A percentile compares a stretch with the other conserved stretches of the same genome.
Evolutionary conservation across 2,329 filamentous ascomycete species (phyloP).

Genomic region (Tolypocladium cylindrosporum): DNA sequence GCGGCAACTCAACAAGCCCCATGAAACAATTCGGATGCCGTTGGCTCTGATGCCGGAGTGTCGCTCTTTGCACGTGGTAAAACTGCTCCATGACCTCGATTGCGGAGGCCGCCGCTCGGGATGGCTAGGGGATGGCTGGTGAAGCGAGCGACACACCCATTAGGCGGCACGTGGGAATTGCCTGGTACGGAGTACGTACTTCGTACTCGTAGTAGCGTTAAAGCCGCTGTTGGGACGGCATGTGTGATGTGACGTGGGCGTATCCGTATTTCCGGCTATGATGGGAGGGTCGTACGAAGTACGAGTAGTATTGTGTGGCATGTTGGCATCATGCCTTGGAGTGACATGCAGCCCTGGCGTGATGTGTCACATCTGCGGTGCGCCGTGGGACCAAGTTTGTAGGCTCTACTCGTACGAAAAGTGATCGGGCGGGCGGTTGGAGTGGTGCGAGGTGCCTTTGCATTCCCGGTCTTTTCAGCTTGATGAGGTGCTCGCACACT

Average conservation of each 20-base stretch:
- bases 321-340: neutral
- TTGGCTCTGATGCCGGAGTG: no score
- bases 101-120: no score
- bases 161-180: neutral
- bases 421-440: neutral
- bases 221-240: neutral
- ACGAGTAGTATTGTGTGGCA: neutral
- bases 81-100: no score
- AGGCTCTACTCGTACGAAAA: neutral
- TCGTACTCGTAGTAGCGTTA: no score
- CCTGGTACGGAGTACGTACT: neutral
- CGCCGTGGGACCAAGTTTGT: neutral
- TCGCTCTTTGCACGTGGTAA: no score
- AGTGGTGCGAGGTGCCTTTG: neutral
- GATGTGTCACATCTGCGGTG: constrained; percentile 9
- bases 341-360: constrained; percentile 1
- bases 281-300: neutral
- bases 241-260: neutral
- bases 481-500: neutral
- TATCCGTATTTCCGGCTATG: neutral
- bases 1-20: no score
- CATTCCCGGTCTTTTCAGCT: neutral
- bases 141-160: no score
- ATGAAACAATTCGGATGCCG: no score
- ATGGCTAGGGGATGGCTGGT: no score